phyloP scores from a whole-genome alignment of 352 stramenopile species.

The Phytophthora ohioensis region DNA sequence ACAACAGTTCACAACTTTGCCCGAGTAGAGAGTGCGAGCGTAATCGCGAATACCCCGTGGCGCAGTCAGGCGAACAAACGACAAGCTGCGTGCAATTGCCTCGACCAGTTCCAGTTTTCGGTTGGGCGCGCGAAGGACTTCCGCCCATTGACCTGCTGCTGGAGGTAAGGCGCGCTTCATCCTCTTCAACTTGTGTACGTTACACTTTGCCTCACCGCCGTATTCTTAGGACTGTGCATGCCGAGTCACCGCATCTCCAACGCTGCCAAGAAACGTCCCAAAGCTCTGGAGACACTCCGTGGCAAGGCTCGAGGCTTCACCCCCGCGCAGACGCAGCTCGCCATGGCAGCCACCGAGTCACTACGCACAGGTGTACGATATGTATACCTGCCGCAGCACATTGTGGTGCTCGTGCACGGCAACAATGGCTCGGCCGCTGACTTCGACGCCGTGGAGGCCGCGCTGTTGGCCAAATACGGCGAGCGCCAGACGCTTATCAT shows the following conservation, averaged over 20 bases:
- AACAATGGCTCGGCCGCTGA: constrained; percentile 83
- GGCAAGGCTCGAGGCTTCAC: constrained; percentile 6
- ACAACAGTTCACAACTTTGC: not conserved
- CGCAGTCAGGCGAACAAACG: not conserved
- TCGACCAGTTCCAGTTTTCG: constrained; percentile 21
- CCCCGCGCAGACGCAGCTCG: constrained; percentile 16
- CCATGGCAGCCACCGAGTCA: constrained; percentile 25
- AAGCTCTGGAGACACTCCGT: constrained; percentile 2
- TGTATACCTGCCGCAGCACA: constrained; percentile 63
- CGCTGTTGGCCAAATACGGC: constrained; percentile 56
- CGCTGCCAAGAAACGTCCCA: constrained; percentile 23
- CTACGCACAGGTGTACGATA: constrained; percentile 19
- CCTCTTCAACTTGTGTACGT: not conserved
- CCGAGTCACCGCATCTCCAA: constrained; percentile 6
- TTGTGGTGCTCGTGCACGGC: constrained; percentile 84
- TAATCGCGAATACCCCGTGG: constrained; percentile 12
- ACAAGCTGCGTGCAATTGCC: constrained; percentile 4
- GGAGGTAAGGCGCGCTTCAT: not conserved
- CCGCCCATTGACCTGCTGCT: not conserved
- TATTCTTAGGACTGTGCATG: constrained; percentile 27
- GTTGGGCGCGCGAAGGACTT: not conserved
- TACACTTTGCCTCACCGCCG: not conserved
- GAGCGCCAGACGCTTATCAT: constrained; percentile 67
- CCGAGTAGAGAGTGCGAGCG: not conserved
- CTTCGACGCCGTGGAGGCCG: constrained; percentile 67